Conservation (phyloP, 257 asterid genomes). For the Forsythia suspensa region DNA sequence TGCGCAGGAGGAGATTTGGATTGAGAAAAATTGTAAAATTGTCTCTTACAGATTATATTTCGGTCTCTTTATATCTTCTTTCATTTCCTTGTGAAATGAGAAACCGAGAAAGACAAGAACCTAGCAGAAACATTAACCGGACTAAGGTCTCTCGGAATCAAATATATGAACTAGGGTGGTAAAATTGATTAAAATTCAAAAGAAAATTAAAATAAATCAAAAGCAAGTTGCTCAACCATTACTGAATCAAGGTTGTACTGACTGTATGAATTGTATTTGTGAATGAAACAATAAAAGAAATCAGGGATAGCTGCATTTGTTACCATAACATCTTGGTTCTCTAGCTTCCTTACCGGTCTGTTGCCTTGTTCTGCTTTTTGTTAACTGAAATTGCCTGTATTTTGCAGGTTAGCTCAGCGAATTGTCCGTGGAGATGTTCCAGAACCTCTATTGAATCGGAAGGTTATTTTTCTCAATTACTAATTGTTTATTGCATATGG, state of each 20-base stretch:
- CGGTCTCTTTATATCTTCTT: background rate
- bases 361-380: background rate
- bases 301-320: background rate
- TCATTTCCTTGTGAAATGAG: background rate
- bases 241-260: background rate
- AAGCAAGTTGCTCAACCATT: background rate
- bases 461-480: slow-evolving; percentile 44
- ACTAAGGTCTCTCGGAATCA: background rate
- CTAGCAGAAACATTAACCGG: background rate
- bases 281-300: background rate
- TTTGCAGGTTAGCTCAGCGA: slow-evolving; percentile 87
- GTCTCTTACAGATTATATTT: background rate
- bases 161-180: background rate
- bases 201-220: background rate
- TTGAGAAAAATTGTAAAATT: background rate
- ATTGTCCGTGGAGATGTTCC: slow-evolving; percentile 97
- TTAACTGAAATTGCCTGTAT: background rate
- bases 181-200: too few species aligned
- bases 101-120: background rate
- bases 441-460: slow-evolving; percentile 83
- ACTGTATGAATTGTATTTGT: background rate
- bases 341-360: background rate
- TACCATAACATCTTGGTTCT: background rate
- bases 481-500: background rate
- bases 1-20: background rate